Evolutionary conservation across 441 rosid species (phyloP), one percentile per base, ranked within the genome.

Genomic region (Erysimum cheiri): DNA sequence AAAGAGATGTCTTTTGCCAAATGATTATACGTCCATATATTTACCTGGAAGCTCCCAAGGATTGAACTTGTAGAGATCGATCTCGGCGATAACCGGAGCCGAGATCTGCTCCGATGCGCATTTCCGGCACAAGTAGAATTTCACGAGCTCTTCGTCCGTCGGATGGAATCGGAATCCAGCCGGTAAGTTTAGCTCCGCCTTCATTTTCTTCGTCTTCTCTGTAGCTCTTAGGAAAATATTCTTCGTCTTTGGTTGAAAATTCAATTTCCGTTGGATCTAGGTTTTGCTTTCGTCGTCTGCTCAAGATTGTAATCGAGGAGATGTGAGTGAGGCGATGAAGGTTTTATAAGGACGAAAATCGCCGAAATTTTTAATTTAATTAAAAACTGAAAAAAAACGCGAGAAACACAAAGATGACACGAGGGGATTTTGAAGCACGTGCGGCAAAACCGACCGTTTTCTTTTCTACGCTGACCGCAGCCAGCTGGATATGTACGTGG

Each of bases 1-100:
- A 8, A 17, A 14, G 3, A 35, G 3, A 8, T 31, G 8, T 40
- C 55, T n/a, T 35, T 22, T 22, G 15, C 5, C 5, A 1, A 62
- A 31, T 14, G 24, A 43, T 17, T 55, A 60, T 11, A 63, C 50
- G 47, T 5, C 36, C 40, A 14, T 31, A 11, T 8, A 52, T 14
- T n/a, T 84, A 91, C 97, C 98, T 31, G 98, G 98, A 67, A 93
- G 96, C 79, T 88, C 84, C 98, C 98, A 93, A 1, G 98, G 96
- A 80, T 93, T 91, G 59, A 77, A 85, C 85, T 91, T 93, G 80
- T 91, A 93, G 19, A 93, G 93, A 83, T 93, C 96, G 32, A 93
- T 81, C 70, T 93, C 98, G 0, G 97, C 98, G 32, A 93, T 83
- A 60, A 93, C 87, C 10, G 97, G 89, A 79, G 84, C 97, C 15